A percentile compares a stretch with the other conserved stretches of the same genome.
These are phyloP conservation scores for Pseudogymnoascus sp. DNA, from an alignment of 2,329 filamentous ascomycete species.

Conservation along the genomic window DNA sequence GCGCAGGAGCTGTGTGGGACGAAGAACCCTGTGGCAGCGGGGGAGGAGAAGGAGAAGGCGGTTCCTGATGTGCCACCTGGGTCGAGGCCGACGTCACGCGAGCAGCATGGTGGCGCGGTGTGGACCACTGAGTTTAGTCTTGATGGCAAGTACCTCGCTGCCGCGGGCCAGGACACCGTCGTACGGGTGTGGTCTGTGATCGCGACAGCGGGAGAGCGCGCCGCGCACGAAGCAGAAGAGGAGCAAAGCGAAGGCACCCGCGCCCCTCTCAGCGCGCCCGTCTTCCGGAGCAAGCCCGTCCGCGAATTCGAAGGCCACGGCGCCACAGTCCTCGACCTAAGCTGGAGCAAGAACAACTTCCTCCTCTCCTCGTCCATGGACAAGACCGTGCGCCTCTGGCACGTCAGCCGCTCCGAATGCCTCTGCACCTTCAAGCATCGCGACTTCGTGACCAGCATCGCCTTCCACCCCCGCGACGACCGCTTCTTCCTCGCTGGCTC, in stretches of 20 bases:
- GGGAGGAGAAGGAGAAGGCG: conserved; percentile 25
- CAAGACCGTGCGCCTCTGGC: conserved; percentile 92
- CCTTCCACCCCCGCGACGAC: conserved; percentile 90
- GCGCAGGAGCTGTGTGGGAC: conserved; percentile 78
- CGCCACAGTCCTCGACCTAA: conserved; percentile 79
- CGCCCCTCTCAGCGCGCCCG: conserved; percentile 73
- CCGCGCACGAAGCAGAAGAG: conserved; percentile 63
- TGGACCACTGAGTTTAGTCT: conserved; percentile 92
- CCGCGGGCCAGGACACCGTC: conserved; percentile 80
- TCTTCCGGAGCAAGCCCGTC: conserved; percentile 72
- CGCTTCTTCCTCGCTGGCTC: conserved; percentile 94
- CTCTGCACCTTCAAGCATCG: conserved; percentile 90
- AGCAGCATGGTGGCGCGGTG: conserved; percentile 50
- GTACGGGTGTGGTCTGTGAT: conserved; percentile 87
- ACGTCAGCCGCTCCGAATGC: conserved; percentile 75
- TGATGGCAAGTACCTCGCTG: conserved; percentile 83
- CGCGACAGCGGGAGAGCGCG: conserved; percentile 69
- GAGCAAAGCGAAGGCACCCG: conserved; percentile 41
- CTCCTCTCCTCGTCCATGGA: conserved; percentile 95
- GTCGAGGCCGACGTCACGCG: conserved; percentile 12
- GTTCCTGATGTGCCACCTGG: conserved; percentile 22
- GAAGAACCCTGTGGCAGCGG: conserved; percentile 27
- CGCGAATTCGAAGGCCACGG: conserved; percentile 77
- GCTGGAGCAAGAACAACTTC: conserved; percentile 99
- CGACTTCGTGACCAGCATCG: conserved; percentile 89